phyloP scores from a whole-genome alignment of 768 basidiomycete genomes.

The Boletus sp. region DNA sequence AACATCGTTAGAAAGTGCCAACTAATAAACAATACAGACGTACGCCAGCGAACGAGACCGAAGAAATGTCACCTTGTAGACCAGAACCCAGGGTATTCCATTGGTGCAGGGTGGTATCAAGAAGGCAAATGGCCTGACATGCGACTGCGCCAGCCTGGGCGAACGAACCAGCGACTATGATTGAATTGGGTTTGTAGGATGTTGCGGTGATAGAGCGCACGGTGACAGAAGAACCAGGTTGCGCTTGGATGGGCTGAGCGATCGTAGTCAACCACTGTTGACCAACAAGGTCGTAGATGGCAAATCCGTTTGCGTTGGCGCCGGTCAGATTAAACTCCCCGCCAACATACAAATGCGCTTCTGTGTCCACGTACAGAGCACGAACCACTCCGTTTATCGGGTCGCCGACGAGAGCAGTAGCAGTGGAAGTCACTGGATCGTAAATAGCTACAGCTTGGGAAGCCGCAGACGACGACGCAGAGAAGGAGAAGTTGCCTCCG shows the following conservation, averaged over 20 bases:
- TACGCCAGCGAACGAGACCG: conserved; percentile 82
- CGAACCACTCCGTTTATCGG: conserved; percentile 76
- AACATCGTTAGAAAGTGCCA: conserved; percentile 8
- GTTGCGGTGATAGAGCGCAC: conserved; percentile 73
- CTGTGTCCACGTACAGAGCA: conserved; percentile 63
- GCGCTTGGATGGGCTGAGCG: conserved; percentile 59
- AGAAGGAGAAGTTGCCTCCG: conserved; percentile 86
- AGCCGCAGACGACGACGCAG: conserved; percentile 36
- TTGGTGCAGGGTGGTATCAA: conserved; percentile 63
- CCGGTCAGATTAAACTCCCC: conserved; percentile 73
- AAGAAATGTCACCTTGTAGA: conserved; percentile 75
- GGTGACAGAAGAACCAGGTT: conserved; percentile 51
- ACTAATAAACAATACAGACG: conserved; percentile 24
- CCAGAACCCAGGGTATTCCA: conserved; percentile 84
- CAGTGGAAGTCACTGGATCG: conserved; percentile 47
- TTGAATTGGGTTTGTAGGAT: conserved; percentile 51
- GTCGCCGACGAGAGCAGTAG: conserved; percentile 56
- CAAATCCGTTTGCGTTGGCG: conserved; percentile 64
- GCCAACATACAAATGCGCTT: conserved; percentile 73
- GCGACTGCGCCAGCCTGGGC: conserved; percentile 67
- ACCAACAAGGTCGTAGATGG: conserved; percentile 71
- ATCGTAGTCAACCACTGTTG: conserved; percentile 61
- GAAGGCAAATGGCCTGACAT: conserved; percentile 78
- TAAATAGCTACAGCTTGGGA: conserved; percentile 71
- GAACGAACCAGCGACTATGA: conserved; percentile 91